Conservation (phyloP, 169 alveolate species). For the Eimeria sp. region DNA sequence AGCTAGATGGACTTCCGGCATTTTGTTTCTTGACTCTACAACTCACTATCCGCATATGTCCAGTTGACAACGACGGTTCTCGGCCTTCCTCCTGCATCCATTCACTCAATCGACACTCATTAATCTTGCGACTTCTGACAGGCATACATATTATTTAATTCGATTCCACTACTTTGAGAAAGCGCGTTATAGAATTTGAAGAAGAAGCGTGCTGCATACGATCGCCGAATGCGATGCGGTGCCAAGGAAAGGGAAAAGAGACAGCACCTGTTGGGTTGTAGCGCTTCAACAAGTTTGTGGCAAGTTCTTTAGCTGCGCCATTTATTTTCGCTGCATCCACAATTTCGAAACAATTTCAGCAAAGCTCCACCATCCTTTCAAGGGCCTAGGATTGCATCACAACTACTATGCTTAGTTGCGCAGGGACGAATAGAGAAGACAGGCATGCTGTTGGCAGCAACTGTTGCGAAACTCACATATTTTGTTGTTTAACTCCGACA, state of each 20-base stretch:
- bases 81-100: constrained; percentile 29
- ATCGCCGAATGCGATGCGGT: not conserved
- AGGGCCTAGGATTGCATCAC: not conserved
- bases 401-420: not conserved
- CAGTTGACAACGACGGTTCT: constrained; percentile 35
- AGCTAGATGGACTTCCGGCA: not conserved
- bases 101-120: not conserved
- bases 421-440: not conserved
- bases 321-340: constrained; percentile 24
- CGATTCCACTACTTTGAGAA: not conserved
- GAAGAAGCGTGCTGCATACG: not conserved
- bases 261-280: constrained; percentile 34
- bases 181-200: not conserved
- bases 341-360: not conserved
- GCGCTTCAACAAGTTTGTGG: constrained; percentile 29
- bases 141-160: not conserved
- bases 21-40: not conserved
- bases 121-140: not conserved
- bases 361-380: not conserved
- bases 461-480: constrained; percentile 1
- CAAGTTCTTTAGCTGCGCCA: constrained; percentile 11
- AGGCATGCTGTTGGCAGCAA: not conserved
- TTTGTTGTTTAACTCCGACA: constrained; percentile 23
- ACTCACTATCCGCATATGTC: constrained; percentile 65
- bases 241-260: not conserved